Percentiles rank a stretch among this genome's conserved stretches.
Conservation (phyloP, 108 stramenopile species). For the Schizochytrium sp. region DNA sequence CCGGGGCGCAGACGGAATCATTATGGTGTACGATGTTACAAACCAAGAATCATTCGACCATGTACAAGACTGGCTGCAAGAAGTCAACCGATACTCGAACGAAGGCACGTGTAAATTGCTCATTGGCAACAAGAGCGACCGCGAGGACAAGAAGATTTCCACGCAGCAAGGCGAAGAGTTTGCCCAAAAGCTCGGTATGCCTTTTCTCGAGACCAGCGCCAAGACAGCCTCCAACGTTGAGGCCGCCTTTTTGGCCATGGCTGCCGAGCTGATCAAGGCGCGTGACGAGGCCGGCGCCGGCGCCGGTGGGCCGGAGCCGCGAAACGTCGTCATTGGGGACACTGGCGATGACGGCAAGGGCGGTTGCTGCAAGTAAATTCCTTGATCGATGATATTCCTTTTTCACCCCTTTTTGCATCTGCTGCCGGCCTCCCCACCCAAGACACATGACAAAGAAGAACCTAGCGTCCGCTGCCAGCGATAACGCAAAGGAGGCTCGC, state of each 20-base stretch:
- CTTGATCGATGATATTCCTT: neutral
- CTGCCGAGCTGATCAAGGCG: conserved; percentile 75
- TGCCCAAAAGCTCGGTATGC: conserved; percentile 87
- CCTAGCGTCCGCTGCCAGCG: too few relatives aligned
- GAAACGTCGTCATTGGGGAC: conserved; percentile 2
- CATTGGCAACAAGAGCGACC: conserved; percentile 89
- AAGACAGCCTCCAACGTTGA: conserved; percentile 92
- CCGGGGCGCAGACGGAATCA: conserved; percentile 91
- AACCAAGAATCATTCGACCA: conserved; percentile 90
- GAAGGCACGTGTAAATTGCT: conserved; percentile 88
- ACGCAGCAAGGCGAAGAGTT: conserved; percentile 84
- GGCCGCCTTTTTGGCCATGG: conserved; percentile 95
- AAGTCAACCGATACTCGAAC: conserved; percentile 92
- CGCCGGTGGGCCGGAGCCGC: neutral
- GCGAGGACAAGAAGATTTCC: conserved; percentile 75
- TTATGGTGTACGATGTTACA: conserved; percentile 91
- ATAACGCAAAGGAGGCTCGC: too few relatives aligned
- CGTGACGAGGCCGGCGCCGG: conserved; percentile 9
- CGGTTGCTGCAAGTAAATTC: conserved; percentile 11
- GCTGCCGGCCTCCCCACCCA: neutral
- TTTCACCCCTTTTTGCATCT: neutral
- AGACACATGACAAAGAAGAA: too few relatives aligned
- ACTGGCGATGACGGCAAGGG: neutral
- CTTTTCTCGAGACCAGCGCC: conserved; percentile 92
- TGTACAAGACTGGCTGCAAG: conserved; percentile 94